phyloP scores from a whole-genome alignment of 2,329 filamentous ascomycete species.

The Passalora sequoiae region DNA sequence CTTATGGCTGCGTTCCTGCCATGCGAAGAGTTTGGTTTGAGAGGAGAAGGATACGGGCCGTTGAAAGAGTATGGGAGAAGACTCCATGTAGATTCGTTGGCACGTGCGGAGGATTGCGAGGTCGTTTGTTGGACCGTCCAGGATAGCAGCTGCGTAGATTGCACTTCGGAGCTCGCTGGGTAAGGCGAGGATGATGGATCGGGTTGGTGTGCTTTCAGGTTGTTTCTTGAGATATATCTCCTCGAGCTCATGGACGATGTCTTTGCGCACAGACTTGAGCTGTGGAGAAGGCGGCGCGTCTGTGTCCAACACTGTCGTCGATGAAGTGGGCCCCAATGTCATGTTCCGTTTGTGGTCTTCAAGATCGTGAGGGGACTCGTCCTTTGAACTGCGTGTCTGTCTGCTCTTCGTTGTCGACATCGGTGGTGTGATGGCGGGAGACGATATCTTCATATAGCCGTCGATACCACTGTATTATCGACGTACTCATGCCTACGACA shows the following conservation, averaged over 20 bases:
- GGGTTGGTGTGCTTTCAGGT: not conserved
- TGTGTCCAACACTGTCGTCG: not conserved
- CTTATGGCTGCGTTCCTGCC: conserved; percentile 22
- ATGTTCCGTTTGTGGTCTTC: not conserved
- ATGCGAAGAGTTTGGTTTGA: conserved; percentile 26
- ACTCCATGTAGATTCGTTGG: conserved; percentile 24
- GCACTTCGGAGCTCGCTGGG: conserved; percentile 15
- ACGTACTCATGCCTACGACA: not conserved
- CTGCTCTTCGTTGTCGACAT: no score
- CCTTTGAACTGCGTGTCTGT: no score
- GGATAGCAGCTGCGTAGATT: conserved; percentile 12
- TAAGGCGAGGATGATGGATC: conserved; percentile 13
- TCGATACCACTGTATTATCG: not conserved
- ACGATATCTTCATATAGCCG: not conserved
- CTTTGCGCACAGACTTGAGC: no score
- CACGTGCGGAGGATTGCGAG: conserved; percentile 18
- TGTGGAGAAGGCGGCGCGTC: not conserved
- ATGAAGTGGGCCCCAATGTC: not conserved
- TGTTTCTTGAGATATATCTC: no score
- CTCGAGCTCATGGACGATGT: not conserved
- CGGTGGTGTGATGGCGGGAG: not conserved
- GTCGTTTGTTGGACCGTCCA: conserved; percentile 4
- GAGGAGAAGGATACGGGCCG: conserved; percentile 24
- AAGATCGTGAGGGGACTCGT: no score
- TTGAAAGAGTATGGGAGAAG: conserved; percentile 20